Conservation (phyloP, 2,329 filamentous ascomycete genomes). For the Stachybotrys elegans region DNA sequence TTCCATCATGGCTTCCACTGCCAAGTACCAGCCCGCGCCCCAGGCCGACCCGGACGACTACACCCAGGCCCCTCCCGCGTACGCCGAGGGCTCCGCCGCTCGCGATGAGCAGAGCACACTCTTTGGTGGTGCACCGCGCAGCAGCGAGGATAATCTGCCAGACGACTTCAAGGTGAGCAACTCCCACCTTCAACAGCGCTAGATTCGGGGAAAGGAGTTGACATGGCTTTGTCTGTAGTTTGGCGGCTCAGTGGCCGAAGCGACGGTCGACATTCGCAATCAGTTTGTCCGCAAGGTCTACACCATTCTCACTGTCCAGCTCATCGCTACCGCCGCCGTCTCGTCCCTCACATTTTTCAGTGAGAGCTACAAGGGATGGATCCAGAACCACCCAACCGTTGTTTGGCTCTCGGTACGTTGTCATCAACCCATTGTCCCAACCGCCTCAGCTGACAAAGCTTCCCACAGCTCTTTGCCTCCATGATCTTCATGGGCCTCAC, state of each 20-base stretch:
- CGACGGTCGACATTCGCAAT: constrained; percentile 92
- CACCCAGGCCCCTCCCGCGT: constrained; percentile 78
- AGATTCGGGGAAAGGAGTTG: too few relatives aligned
- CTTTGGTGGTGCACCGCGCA: constrained; percentile 64
- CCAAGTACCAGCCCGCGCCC: constrained; percentile 79
- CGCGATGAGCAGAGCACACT: constrained; percentile 48
- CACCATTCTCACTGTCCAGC: constrained; percentile 91
- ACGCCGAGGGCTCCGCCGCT: constrained; percentile 52
- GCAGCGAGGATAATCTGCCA: constrained; percentile 84
- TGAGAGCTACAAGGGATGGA: constrained; percentile 73
- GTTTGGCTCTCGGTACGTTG: constrained; percentile 72
- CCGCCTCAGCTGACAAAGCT: not conserved
- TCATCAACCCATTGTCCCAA: not conserved
- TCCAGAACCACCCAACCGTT: constrained; percentile 76
- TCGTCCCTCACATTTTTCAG: constrained; percentile 85
- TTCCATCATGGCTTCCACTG: constrained; percentile 66
- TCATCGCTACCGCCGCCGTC: constrained; percentile 76
- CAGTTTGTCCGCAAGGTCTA: constrained; percentile 98
- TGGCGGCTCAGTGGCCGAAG: constrained; percentile 87
- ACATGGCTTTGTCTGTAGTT: constrained; percentile 49
- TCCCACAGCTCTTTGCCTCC: constrained; percentile 63
- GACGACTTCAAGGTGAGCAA: constrained; percentile 85
- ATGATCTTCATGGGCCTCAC: constrained; percentile 82
- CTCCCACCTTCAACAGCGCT: too few relatives aligned
- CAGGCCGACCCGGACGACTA: constrained; percentile 84